A percentile compares a stretch with the other conserved stretches of the same genome.
Evolutionary conservation across 2,329 filamentous ascomycete species (phyloP).

Genomic region (Fonsecaea nubica): DNA sequence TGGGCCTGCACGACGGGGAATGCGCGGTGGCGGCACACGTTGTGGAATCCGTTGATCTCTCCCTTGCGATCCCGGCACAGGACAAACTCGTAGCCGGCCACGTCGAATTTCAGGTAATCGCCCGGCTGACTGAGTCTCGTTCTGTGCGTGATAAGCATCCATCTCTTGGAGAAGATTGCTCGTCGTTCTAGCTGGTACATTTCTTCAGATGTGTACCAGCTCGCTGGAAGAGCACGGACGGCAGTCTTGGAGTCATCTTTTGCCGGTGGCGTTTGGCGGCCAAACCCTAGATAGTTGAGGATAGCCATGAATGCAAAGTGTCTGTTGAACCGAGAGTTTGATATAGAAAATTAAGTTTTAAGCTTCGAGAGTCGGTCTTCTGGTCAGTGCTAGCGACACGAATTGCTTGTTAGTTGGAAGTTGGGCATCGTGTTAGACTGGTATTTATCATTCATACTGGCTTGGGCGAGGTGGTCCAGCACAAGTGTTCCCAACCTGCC

Average conservation of each 20-base stretch:
- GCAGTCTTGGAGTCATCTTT: conserved; percentile 13
- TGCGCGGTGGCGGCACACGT: conserved; percentile 67
- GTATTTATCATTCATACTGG: neutral
- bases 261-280: neutral
- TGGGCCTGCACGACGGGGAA: conserved; percentile 57
- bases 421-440: neutral
- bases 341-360: conserved; percentile 4
- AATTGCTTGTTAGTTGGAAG: neutral
- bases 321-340: neutral
- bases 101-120: conserved; percentile 40
- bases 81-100: conserved; percentile 62
- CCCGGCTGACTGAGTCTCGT: conserved; percentile 58
- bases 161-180: conserved; percentile 59
- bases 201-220: conserved; percentile 58
- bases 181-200: conserved; percentile 59
- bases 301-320: conserved; percentile 9
- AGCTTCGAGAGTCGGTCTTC: neutral
- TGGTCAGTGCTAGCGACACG: neutral
- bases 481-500: neutral
- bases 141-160: conserved; percentile 51
- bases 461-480: neutral
- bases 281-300: conserved; percentile 21
- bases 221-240: conserved; percentile 52
- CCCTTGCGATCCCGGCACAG: conserved; percentile 58
- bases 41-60: conserved; percentile 67